A percentile compares a stretch with the other conserved stretches of the same genome.
These are phyloP conservation scores for Penicillium lividum DNA, from an alignment of 495 filamentous ascomycete genomes.

Conservation along the genomic window DNA sequence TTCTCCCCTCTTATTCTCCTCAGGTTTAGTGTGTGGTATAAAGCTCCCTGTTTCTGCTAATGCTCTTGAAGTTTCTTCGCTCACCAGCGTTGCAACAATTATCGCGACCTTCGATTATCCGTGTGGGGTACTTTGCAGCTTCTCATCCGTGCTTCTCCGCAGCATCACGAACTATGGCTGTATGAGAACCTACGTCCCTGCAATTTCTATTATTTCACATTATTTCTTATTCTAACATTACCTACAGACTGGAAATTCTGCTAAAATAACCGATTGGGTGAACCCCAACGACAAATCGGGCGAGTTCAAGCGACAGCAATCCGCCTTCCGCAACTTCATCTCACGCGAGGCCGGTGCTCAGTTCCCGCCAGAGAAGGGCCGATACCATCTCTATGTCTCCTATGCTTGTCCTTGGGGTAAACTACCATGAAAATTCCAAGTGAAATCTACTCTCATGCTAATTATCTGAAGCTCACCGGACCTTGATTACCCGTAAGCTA, in stretches of 20 bases:
- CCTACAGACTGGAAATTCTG: constrained; percentile 34
- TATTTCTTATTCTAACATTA: constrained; percentile 1
- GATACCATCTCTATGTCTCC: constrained; percentile 73
- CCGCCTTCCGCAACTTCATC: constrained; percentile 71
- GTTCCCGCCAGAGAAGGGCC: constrained; percentile 66
- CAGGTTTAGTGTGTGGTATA: background rate
- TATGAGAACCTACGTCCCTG: constrained; percentile 20
- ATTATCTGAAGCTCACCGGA: constrained; percentile 56
- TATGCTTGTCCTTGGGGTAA: constrained; percentile 73
- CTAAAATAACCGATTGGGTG: constrained; percentile 81
- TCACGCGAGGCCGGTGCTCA: constrained; percentile 61
- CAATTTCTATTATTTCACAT: background rate
- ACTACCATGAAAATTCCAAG: constrained; percentile 5
- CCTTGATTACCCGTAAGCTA: constrained; percentile 64
- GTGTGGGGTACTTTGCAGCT: constrained; percentile 19
- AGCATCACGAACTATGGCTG: constrained; percentile 42
- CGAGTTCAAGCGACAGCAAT: constrained; percentile 83
- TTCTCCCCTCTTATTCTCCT: background rate
- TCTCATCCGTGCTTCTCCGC: constrained; percentile 27
- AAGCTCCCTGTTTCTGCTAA: constrained; percentile 18
- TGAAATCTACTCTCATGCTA: background rate
- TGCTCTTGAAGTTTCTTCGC: constrained; percentile 33
- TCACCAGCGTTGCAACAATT: constrained; percentile 24
- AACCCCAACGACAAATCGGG: constrained; percentile 69
- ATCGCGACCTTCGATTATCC: constrained; percentile 18